These are phyloP conservation scores for Verticillium nubilum DNA, from an alignment of 2,329 filamentous ascomycete genomes.

Conservation along the genomic window DNA sequence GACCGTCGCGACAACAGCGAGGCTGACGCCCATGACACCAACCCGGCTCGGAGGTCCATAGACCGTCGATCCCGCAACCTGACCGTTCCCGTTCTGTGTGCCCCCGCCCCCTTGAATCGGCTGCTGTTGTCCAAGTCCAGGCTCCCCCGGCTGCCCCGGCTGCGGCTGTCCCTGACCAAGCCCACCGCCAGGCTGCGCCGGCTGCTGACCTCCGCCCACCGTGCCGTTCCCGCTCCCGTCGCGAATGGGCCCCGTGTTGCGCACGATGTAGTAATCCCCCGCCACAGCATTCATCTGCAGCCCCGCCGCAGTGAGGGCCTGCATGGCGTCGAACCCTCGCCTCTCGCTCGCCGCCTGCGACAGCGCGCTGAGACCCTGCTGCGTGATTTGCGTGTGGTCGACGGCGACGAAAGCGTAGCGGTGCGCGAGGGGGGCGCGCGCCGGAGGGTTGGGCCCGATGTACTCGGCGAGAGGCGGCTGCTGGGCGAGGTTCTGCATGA, in stretches of 20 bases:
- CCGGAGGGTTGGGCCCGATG: slow-evolving; percentile 31
- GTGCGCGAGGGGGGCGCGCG: slow-evolving; percentile 29
- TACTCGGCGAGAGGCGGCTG: slow-evolving; percentile 23
- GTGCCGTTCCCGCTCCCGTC: slow-evolving; percentile 4
- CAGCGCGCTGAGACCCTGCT: slow-evolving; percentile 19
- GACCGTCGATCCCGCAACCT: not conserved
- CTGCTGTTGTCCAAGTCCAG: not conserved
- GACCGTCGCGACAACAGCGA: not conserved
- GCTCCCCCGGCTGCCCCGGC: not conserved
- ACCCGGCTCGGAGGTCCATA: not conserved
- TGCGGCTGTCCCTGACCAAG: not conserved
- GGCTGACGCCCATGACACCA: not conserved
- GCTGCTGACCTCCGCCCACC: not conserved
- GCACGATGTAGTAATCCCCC: slow-evolving; percentile 32
- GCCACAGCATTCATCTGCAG: slow-evolving; percentile 26
- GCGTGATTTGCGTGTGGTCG: slow-evolving; percentile 24
- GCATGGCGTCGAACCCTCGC: slow-evolving; percentile 24
- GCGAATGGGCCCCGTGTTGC: slow-evolving; percentile 21
- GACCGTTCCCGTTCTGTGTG: not conserved
- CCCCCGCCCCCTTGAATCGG: not conserved
- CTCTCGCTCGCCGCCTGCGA: slow-evolving; percentile 21
- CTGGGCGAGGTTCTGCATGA: slow-evolving; percentile 24
- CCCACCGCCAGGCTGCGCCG: not conserved
- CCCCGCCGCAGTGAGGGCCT: slow-evolving; percentile 23
- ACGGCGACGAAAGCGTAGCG: slow-evolving; percentile 33